phyloP scores from a whole-genome alignment of 306 rosid genomes.

The Cicer pinnatifidum region DNA sequence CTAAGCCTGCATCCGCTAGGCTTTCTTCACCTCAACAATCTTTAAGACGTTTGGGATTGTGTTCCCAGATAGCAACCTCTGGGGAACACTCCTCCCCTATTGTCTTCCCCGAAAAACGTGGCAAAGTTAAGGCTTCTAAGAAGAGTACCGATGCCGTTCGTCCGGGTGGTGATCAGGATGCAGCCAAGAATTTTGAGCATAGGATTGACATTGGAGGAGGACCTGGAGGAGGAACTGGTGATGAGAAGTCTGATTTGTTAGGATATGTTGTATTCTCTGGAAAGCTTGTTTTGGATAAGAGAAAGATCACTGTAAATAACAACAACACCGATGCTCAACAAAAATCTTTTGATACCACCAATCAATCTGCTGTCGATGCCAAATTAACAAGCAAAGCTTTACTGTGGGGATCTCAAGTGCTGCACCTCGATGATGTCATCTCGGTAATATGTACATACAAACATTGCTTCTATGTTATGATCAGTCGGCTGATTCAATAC shows the following conservation, averaged over 20 bases:
- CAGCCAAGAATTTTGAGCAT: slow-evolving; percentile 73
- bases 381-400: slow-evolving; percentile 89
- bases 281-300: slow-evolving; percentile 81
- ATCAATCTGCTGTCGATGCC: slow-evolving; percentile 69
- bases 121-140: slow-evolving; percentile 65
- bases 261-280: slow-evolving; percentile 79
- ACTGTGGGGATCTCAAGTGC: slow-evolving; percentile 81
- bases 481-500: slow-evolving; percentile 40
- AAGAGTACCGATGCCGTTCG: slow-evolving; percentile 47
- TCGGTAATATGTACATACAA: slow-evolving; percentile 63
- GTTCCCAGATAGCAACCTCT: slow-evolving; percentile 78
- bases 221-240: slow-evolving; percentile 62
- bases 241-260: slow-evolving; percentile 88
- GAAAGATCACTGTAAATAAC: slow-evolving; percentile 50
- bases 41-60: slow-evolving; percentile 81
- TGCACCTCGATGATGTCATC: slow-evolving; percentile 77
- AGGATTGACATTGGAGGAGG: slow-evolving; percentile 73
- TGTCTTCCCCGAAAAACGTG: slow-evolving; percentile 92
- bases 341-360: slow-evolving; percentile 49
- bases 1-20: slow-evolving; percentile 56
- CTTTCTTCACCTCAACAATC: slow-evolving; percentile 77
- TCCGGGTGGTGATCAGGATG: slow-evolving; percentile 50
- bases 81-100: slow-evolving; percentile 92
- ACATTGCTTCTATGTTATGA: slow-evolving; percentile 45
- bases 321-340: slow-evolving; percentile 52